These are phyloP conservation scores for Nannochloropsis oceanica DNA, from an alignment of 108 stramenopile genomes.

Conservation along the genomic window DNA sequence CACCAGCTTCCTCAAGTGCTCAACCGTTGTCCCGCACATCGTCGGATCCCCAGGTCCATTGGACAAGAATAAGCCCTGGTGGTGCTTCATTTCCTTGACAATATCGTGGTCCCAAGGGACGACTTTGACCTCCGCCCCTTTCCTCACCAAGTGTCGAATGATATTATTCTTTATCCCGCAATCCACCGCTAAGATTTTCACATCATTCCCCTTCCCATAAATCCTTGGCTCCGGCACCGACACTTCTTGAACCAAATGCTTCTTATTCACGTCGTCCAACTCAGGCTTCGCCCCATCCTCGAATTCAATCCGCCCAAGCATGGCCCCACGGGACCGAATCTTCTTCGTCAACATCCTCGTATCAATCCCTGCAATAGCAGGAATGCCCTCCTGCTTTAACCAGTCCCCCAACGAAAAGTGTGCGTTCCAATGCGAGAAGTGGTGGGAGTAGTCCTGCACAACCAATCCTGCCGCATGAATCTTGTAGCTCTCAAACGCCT, in stretches of 20 bases:
- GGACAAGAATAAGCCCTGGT: constrained; percentile 84
- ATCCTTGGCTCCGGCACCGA: constrained; percentile 58
- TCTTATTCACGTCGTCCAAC: constrained; percentile 61
- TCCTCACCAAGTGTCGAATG: constrained; percentile 74
- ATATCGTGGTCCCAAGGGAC: constrained; percentile 88
- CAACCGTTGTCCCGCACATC: constrained; percentile 53
- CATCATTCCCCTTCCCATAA: constrained; percentile 72
- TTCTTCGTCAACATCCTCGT: constrained; percentile 91
- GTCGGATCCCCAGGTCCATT: constrained; percentile 97
- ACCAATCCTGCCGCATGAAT: constrained; percentile 84
- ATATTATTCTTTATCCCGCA: constrained; percentile 98
- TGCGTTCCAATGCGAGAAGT: constrained; percentile 85
- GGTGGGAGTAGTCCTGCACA: constrained; percentile 71
- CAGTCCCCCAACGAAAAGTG: constrained; percentile 72
- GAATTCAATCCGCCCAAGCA: constrained; percentile 78
- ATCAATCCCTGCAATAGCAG: constrained; percentile 80
- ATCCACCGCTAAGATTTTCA: constrained; percentile 84
- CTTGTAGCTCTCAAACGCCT: constrained; percentile 75
- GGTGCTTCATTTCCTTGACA: constrained; percentile 57
- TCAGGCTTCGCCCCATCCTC: constrained; percentile 26
- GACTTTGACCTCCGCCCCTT: constrained; percentile 76
- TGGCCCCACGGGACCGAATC: constrained; percentile 73
- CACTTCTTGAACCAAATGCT: constrained; percentile 82
- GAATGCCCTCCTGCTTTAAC: constrained; percentile 85
- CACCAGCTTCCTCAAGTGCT: constrained; percentile 6